Percentiles rank a stretch among this genome's conserved stretches.
Conservation (phyloP, 164 flowering plant genomes). For the Tetracentron sinense region DNA sequence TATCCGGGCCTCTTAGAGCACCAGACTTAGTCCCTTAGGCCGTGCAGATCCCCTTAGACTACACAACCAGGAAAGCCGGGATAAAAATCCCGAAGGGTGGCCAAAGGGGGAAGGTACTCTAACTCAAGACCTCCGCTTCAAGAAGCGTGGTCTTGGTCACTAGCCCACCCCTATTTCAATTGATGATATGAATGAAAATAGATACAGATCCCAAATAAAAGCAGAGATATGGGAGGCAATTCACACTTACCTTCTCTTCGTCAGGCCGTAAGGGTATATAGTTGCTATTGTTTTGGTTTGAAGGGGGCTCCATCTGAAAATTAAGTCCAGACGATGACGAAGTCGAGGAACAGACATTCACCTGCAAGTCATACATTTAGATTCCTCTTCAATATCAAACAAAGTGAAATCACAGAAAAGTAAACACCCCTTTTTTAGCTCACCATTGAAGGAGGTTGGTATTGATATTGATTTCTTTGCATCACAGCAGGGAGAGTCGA, state of each 20-base stretch:
- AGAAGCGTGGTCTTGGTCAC: no score
- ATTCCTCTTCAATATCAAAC: background rate
- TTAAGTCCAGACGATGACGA: constrained; percentile 46
- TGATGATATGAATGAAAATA: no score
- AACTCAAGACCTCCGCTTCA: no score
- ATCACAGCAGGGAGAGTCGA: constrained; percentile 19
- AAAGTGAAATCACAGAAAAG: background rate
- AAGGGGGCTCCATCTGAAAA: constrained; percentile 91
- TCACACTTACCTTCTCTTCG: constrained; percentile 52
- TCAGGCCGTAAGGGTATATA: constrained; percentile 36
- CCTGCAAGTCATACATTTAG: constrained; percentile 37
- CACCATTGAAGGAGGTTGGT: constrained; percentile 39
- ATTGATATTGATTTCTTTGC: constrained; percentile 33
- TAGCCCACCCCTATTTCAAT: no score
- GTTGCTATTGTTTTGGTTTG: constrained; percentile 49
- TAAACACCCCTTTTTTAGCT: background rate
- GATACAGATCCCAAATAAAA: background rate
- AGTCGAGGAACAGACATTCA: constrained; percentile 40
- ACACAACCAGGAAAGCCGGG: no score
- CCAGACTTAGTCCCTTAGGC: no score
- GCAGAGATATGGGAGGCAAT: background rate
- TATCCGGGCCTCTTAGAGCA: no score
- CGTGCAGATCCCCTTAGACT: no score
- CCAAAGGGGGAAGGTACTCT: no score
- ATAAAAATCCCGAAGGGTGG: no score